Base-by-base conservation (phyloP, 148 eudicot genomes). In the Arctostaphylos glauca region DNA sequence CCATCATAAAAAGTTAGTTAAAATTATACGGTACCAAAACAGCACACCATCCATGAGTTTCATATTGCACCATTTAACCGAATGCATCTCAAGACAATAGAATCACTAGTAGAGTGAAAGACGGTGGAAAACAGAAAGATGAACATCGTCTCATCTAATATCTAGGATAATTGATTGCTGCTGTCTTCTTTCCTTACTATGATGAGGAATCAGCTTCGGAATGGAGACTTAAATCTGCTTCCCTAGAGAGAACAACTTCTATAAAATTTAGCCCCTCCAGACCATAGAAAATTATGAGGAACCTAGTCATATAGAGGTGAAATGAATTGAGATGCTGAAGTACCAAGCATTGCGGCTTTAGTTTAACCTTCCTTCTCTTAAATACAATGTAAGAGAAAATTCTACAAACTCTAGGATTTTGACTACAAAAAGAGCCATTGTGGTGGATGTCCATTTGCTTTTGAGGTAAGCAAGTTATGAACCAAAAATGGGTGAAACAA, bases 1-100 rank as follows among this genome's bases (percentile, higher is more conserved):
- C 79, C 75, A 47, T 49, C 3, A 0, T 66, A 68, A 78, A 78
- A 84, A 68, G 56, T 74, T 49, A 62, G 83, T 71, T 19, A 25
- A 73, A 73, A 62, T 74, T 59, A 71, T 14, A 70, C 74, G 66
- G 21, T 70, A 53, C 19, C 3, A 74, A n/a, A 74, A 43, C 44
- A 58, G 50, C 8, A 75, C 8, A 43, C 41, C 25, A 52, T 15
- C 8, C 15, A 44, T 43, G 19, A 21, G 19, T n/a, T 46, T 79
- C 72, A 59, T 44, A 9, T 46, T n/a, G 53, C 54, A 38, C n/a
- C n/a, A 55, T 76, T 38, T 25, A 53, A 50, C 46, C 19, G 77
- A n/a, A 13, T 25, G 43, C 50, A 54, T 76, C 21, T 76, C n/a
- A 14, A n/a, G 52, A 31, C 38, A 31, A 31, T 50, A 9, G 54